Conservation (phyloP, 495 filamentous ascomycete species). For the Hypomontagnella submonticulosa region DNA sequence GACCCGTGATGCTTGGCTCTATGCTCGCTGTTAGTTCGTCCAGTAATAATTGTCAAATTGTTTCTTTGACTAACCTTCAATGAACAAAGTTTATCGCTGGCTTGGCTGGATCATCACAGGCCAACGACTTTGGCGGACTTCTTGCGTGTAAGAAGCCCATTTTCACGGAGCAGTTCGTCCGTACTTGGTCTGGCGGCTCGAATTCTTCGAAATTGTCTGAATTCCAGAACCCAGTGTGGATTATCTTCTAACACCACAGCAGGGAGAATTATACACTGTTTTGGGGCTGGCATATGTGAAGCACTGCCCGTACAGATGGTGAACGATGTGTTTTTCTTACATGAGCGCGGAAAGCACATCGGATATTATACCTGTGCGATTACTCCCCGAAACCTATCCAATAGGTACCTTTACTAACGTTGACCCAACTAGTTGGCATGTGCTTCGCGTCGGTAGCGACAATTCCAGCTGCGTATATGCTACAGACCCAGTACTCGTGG, state of each 20-base stretch:
- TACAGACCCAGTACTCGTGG: constrained; percentile 49
- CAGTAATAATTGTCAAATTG: neutral
- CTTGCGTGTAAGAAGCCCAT: constrained; percentile 53
- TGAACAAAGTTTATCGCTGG: constrained; percentile 42
- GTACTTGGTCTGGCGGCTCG: too few relatives aligned
- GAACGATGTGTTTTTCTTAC: constrained; percentile 73
- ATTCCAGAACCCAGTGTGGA: too few relatives aligned
- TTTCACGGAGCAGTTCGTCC: too few relatives aligned
- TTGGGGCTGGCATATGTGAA: constrained; percentile 68
- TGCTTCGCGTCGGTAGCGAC: constrained; percentile 50
- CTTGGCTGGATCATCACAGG: constrained; percentile 43
- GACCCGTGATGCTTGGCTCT: constrained; percentile 66
- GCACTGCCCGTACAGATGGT: constrained; percentile 72
- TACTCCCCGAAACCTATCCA: neutral
- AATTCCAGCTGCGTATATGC: constrained; percentile 55
- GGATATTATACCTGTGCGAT: constrained; percentile 63
- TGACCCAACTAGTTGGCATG: constrained; percentile 30
- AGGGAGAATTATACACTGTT: constrained; percentile 68
- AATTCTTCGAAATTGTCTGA: too few relatives aligned
- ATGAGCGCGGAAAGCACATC: constrained; percentile 73
- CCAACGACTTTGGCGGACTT: constrained; percentile 51
- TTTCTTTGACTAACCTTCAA: neutral
- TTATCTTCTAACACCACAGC: constrained; percentile 22
- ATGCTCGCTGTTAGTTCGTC: constrained; percentile 52
- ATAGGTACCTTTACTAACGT: neutral